Percentiles rank a stretch among this genome's conserved stretches.
These are phyloP conservation scores for bread wheat (Triticum aestivum) DNA, from an alignment of 176 grass and related monocot species.

Conservation along the genomic window DNA sequence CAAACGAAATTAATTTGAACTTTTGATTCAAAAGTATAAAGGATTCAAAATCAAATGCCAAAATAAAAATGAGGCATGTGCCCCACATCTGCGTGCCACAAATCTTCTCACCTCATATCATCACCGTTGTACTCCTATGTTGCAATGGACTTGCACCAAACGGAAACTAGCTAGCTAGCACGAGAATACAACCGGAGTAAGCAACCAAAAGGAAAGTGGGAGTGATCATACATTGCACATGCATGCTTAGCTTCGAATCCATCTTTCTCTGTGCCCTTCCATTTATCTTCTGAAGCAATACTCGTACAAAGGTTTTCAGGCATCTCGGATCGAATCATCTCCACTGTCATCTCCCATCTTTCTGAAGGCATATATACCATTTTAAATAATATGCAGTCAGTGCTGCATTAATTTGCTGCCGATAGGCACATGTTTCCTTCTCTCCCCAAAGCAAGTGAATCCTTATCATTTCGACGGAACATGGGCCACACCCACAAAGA, in stretches of 20 bases:
- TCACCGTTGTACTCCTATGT: neutral
- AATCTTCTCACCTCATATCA: too few species aligned
- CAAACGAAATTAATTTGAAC: too few species aligned
- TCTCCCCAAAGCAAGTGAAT: conserved; percentile 2
- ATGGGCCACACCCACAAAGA: conserved; percentile 8
- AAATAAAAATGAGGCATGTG: too few species aligned
- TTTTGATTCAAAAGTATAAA: too few species aligned
- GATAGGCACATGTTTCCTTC: neutral
- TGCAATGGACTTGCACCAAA: neutral
- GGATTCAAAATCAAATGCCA: too few species aligned
- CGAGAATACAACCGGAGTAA: neutral
- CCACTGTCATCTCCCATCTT: neutral
- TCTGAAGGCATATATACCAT: neutral
- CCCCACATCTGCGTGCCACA: too few species aligned
- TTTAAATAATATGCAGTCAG: neutral
- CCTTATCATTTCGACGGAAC: conserved; percentile 18
- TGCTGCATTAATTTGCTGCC: neutral
- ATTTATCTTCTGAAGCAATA: conserved; percentile 9
- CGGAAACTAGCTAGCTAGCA: neutral
- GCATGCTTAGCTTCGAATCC: neutral
- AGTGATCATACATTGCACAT: neutral
- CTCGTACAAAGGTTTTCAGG: neutral
- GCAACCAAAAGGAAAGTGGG: conserved; percentile 14
- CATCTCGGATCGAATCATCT: neutral
- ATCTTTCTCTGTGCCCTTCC: neutral